Evolutionary conservation across 768 basidiomycete genomes (phyloP).

Genomic region (Pulveroboletus sp.): DNA sequence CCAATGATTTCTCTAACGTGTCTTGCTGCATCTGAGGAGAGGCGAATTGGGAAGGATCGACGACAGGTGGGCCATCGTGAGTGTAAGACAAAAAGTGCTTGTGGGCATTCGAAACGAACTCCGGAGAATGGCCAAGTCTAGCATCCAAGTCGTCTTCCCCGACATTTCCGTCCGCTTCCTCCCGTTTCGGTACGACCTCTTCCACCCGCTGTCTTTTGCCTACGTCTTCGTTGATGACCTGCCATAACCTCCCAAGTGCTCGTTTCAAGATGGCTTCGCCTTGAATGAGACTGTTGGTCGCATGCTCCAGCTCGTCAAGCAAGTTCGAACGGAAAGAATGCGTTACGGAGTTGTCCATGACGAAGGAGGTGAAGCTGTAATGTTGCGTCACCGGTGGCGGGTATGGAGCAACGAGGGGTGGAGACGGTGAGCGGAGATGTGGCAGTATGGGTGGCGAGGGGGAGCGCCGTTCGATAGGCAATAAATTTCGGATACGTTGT

Average conservation of each 20-base stretch:
- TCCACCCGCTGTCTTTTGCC: constrained; percentile 34
- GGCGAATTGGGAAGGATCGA: constrained; percentile 60
- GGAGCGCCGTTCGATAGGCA: constrained; percentile 58
- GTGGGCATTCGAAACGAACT: constrained; percentile 59
- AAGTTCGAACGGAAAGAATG: constrained; percentile 78
- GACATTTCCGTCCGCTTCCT: constrained; percentile 58
- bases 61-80: constrained; percentile 41
- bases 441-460: constrained; percentile 70
- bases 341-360: constrained; percentile 79
- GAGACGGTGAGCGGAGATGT: constrained; percentile 74
- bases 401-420: constrained; percentile 74
- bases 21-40: constrained; percentile 64
- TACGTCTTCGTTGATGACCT: constrained; percentile 70
- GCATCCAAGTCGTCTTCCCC: constrained; percentile 35
- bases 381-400: constrained; percentile 63
- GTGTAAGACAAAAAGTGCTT: constrained; percentile 60
- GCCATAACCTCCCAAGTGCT: constrained; percentile 77
- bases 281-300: constrained; percentile 80
- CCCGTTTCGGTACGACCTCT: constrained; percentile 59
- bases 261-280: constrained; percentile 69
- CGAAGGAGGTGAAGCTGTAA: constrained; percentile 75
- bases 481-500: constrained; percentile 66
- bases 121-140: constrained; percentile 57
- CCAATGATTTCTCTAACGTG: constrained; percentile 68
- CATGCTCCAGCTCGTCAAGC: constrained; percentile 73